Evolutionary conservation across 306 rosid species (phyloP).

Genomic region (Parietaria judaica): DNA sequence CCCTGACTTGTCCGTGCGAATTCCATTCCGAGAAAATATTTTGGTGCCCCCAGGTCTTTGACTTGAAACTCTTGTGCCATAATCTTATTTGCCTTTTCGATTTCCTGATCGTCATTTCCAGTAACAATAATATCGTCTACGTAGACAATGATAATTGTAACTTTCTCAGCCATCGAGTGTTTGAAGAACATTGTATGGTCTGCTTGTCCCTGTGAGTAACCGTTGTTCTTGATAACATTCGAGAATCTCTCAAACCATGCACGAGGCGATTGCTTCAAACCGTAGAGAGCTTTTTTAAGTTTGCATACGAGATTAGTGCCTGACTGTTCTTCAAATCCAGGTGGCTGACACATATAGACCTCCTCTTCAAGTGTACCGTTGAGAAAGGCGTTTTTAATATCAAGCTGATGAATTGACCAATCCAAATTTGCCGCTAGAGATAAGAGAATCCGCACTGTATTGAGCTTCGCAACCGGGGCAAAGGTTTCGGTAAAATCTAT

Average conservation of each 20-base stretch:
- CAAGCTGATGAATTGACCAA: not conserved
- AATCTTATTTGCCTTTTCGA: not conserved
- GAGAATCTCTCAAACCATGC: not conserved
- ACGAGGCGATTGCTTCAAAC: not conserved
- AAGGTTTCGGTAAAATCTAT: not conserved
- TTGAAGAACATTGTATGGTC: not conserved
- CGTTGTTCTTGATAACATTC: not conserved
- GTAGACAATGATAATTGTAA: not conserved
- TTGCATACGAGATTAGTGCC: not conserved
- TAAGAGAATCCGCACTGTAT: no score
- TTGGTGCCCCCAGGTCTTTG: not conserved
- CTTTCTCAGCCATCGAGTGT: not conserved
- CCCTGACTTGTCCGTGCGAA: not conserved
- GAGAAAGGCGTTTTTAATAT: not conserved
- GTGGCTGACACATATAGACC: not conserved
- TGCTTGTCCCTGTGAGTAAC: not conserved
- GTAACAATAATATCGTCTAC: not conserved
- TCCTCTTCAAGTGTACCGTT: not conserved
- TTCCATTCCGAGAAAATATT: not conserved
- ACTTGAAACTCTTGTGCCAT: not conserved
- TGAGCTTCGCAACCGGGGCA: no score
- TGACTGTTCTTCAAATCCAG: not conserved
- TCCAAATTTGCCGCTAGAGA: not conserved
- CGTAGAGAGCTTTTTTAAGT: not conserved
- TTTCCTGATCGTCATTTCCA: not conserved